Conservation (phyloP, 208 protist genomes). For the Leishmania braziliensis region DNA sequence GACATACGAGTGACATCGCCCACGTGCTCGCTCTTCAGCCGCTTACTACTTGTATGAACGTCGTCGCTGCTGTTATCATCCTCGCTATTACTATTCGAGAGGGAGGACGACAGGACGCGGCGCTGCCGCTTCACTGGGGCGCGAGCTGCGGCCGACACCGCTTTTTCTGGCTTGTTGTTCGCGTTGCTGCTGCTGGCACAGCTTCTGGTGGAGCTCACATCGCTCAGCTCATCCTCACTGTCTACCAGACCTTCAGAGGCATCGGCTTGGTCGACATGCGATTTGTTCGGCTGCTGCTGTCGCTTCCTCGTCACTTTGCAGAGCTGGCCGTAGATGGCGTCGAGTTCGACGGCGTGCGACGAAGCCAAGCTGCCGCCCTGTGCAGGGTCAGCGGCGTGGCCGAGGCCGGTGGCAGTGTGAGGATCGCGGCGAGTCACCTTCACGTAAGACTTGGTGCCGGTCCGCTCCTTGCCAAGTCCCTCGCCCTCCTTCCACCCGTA, state of each 20-base stretch:
- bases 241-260: not conserved
- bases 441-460: conserved; percentile 72
- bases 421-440: conserved; percentile 80
- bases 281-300: conserved; percentile 9
- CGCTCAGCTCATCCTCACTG: not conserved
- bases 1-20: conserved; percentile 54
- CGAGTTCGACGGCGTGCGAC: conserved; percentile 65
- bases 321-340: conserved; percentile 60
- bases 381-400: conserved; percentile 66
- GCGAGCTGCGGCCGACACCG: not conserved
- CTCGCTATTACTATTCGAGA: conserved; percentile 14
- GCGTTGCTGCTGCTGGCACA: conserved; percentile 21
- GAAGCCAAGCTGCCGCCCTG: conserved; percentile 45
- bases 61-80: conserved; percentile 4
- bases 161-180: not conserved
- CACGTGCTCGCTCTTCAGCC: not conserved
- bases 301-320: conserved; percentile 24
- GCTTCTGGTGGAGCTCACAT: conserved; percentile 15
- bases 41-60: conserved; percentile 1
- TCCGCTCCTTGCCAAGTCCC: conserved; percentile 76
- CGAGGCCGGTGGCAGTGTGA: conserved; percentile 65
- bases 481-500: conserved; percentile 87
- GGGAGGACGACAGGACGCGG: conserved; percentile 1
- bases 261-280: not conserved
- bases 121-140: not conserved